Conservation (phyloP, 495 filamentous ascomycete species). For the Penicillium simplicissimum region DNA sequence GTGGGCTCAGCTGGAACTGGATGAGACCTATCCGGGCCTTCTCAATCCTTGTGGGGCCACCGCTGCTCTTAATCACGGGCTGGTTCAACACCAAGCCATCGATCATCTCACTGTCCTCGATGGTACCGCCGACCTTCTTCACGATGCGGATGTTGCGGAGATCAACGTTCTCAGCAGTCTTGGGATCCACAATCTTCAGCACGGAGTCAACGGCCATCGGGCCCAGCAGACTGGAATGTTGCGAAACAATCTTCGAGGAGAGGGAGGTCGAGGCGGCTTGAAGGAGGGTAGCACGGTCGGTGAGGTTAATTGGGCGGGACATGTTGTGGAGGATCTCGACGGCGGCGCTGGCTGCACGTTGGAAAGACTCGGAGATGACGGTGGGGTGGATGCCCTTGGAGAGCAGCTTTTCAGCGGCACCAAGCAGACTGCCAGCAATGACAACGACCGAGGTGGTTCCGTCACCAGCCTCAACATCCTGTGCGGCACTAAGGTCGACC, state of each 20-base stretch:
- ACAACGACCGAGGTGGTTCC: slow-evolving; percentile 98
- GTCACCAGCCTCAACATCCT: slow-evolving; percentile 98
- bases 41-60: slow-evolving; percentile 90
- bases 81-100: slow-evolving; percentile 94
- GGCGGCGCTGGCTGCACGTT: slow-evolving; percentile 83
- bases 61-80: slow-evolving; percentile 87
- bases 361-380: slow-evolving; percentile 96
- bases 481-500: slow-evolving; percentile 92
- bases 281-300: slow-evolving; percentile 84
- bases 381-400: slow-evolving; percentile 95
- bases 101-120: slow-evolving; percentile 96
- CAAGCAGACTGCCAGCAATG: slow-evolving; percentile 90
- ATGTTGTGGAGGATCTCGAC: slow-evolving; percentile 91
- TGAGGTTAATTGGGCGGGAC: slow-evolving; percentile 89
- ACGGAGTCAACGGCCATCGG: slow-evolving; percentile 98
- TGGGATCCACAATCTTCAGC: slow-evolving; percentile 88
- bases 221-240: slow-evolving; percentile 88
- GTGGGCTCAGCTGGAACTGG: slow-evolving; percentile 96
- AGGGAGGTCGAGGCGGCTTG: slow-evolving; percentile 97
- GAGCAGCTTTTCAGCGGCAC: slow-evolving; percentile 87
- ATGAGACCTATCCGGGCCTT: slow-evolving; percentile 97
- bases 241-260: slow-evolving; percentile 97
- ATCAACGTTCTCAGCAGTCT: slow-evolving; percentile 95
- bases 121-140: slow-evolving; percentile 97
- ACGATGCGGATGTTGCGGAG: slow-evolving; percentile 93